Conservation (phyloP, 192 early-diverging fungal species). For the Coemansia sp. region DNA sequence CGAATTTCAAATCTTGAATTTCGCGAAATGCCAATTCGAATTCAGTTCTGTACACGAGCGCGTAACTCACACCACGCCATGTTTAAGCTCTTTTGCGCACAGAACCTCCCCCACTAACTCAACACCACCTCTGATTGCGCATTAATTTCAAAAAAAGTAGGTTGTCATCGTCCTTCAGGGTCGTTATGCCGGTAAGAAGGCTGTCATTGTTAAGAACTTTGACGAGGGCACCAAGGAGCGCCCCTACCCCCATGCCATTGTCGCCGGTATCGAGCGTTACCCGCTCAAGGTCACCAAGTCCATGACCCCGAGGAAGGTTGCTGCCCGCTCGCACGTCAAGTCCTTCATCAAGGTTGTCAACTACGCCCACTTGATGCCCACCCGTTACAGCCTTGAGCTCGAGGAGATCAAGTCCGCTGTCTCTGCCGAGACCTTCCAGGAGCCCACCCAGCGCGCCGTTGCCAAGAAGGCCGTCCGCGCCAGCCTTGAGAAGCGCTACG, state of each 20-base stretch:
- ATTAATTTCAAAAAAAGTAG: conserved; percentile 51
- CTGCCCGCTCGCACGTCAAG: conserved; percentile 97
- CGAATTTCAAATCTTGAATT: not conserved
- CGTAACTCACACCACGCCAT: not conserved
- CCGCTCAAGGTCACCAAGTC: conserved; percentile 96
- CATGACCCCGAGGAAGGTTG: conserved; percentile 95
- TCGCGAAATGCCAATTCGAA: not conserved
- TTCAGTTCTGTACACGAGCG: not conserved
- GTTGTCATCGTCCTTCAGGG: conserved; percentile 98
- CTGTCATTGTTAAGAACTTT: conserved; percentile 93
- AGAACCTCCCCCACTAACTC: too few relatives aligned
- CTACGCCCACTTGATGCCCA: conserved; percentile 99
- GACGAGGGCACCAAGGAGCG: conserved; percentile 98
- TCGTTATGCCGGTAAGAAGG: conserved; percentile 99
- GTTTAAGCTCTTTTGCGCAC: not conserved
- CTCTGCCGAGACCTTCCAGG: conserved; percentile 89
- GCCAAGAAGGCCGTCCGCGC: conserved; percentile 96
- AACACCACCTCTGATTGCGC: conserved; percentile 12
- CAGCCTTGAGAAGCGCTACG: conserved; percentile 97
- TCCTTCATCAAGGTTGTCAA: conserved; percentile 99
- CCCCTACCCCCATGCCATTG: conserved; percentile 97
- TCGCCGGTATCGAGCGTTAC: conserved; percentile 97
- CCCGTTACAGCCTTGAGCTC: conserved; percentile 97
- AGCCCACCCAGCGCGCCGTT: conserved; percentile 86
- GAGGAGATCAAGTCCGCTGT: conserved; percentile 90